Evolutionary conservation across 2,329 filamentous ascomycete genomes (phyloP).

Genomic region (Aspergillus piperis): DNA sequence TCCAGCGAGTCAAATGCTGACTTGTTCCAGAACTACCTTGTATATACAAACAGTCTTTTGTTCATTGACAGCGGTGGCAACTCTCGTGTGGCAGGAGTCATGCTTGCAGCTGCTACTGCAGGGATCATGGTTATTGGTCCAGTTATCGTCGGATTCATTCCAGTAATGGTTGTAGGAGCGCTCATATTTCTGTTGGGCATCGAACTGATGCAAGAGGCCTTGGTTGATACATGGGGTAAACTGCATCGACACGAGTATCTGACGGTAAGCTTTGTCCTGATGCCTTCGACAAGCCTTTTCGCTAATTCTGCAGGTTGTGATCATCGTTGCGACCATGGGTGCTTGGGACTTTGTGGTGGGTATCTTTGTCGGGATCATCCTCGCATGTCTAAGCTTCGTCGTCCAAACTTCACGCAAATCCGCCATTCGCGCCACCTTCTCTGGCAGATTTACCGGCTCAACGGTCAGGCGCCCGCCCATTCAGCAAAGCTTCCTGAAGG

Average conservation of each 20-base stretch:
- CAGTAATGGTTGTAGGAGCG: conserved; percentile 93
- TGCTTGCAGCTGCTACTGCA: conserved; percentile 78
- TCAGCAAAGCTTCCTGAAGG: conserved; percentile 80
- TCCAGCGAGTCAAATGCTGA: conserved; percentile 24
- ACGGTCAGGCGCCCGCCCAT: conserved; percentile 89
- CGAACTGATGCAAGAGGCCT: conserved; percentile 82
- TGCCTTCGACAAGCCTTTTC: not conserved
- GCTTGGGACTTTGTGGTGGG: conserved; percentile 95
- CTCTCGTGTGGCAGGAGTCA: conserved; percentile 78
- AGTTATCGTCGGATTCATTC: conserved; percentile 87
- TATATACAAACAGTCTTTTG: conserved; percentile 96
- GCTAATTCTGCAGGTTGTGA: conserved; percentile 60
- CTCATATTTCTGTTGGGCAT: conserved; percentile 95
- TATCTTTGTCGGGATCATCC: conserved; percentile 84
- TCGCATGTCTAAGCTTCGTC: conserved; percentile 88
- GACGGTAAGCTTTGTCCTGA: conserved; percentile 58
- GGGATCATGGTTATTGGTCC: conserved; percentile 84
- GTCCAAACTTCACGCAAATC: conserved; percentile 89
- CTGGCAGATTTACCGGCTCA: conserved; percentile 83
- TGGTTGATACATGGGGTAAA: conserved; percentile 86
- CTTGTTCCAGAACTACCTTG: conserved; percentile 78
- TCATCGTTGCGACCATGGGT: conserved; percentile 94
- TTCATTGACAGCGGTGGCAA: conserved; percentile 93
- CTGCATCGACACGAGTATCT: conserved; percentile 84
- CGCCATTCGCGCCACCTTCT: conserved; percentile 86